A percentile compares a stretch with the other conserved stretches of the same genome.
phyloP scores from a whole-genome alignment of 495 filamentous ascomycete species.

The Lasiosphaeriaceae sp. region DNA sequence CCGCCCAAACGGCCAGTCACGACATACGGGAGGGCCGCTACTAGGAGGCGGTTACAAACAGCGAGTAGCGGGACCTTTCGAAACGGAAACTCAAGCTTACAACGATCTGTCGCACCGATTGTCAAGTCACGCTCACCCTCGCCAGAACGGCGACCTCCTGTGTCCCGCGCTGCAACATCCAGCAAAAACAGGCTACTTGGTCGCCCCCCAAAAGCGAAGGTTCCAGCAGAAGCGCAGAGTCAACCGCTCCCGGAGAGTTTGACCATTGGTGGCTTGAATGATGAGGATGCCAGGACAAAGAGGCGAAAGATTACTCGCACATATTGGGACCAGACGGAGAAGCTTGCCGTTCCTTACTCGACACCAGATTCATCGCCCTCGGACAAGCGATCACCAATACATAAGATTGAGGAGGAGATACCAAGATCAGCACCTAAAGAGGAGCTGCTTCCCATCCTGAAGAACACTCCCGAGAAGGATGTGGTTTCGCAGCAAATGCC shows the following conservation, averaged over 20 bases:
- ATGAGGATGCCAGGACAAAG: slow-evolving; percentile 16
- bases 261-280: slow-evolving; percentile 7
- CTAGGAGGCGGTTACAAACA: slow-evolving; percentile 26
- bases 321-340: slow-evolving; percentile 19
- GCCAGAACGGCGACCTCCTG: slow-evolving; percentile 15
- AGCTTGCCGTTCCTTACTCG: slow-evolving; percentile 19
- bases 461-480: slow-evolving; percentile 25
- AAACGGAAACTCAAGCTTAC: slow-evolving; percentile 15
- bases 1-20: slow-evolving; percentile 31
- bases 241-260: slow-evolving; percentile 22
- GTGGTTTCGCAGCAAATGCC: slow-evolving; percentile 13
- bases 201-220: slow-evolving; percentile 3
- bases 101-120: slow-evolving; percentile 1
- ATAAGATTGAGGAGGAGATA: slow-evolving; percentile 3
- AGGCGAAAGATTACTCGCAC: slow-evolving; percentile 25
- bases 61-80: slow-evolving; percentile 10
- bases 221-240: slow-evolving; percentile 18
- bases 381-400: slow-evolving; percentile 9
- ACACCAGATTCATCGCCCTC: slow-evolving; percentile 27
- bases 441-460: slow-evolving; percentile 3
- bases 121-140: slow-evolving; percentile 14
- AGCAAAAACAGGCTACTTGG: slow-evolving; percentile 6
- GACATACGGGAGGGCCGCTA: slow-evolving; percentile 41
- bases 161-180: slow-evolving; percentile 3
- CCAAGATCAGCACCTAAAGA: slow-evolving; percentile 10